Base-by-base conservation (phyloP, 345 rosid species). In the Eucalyptus sp. region DNA sequence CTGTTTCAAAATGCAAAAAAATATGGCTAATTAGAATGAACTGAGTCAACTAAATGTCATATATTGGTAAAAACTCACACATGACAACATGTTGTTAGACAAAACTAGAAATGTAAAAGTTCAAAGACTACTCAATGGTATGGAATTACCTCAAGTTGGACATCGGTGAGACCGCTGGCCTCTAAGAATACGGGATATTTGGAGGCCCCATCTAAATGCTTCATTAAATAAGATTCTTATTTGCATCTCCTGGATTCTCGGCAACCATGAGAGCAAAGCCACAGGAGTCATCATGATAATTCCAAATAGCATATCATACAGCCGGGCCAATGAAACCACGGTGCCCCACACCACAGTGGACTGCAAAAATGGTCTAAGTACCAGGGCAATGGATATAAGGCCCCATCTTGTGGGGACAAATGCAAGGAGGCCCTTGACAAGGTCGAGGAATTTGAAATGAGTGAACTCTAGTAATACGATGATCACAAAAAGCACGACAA, bases 331-430 rank as follows among this genome's bases (percentile, higher is more conserved):
- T 51, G 98, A 94, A 88, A 96, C 95, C 44, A 96, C 95, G 4
- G 96, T 96, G 25, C 92, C 95, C 99, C 99, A 97, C 56, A 91
- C 91, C 56, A 94, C 81, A 58, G 92, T 92, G 83, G 90, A 89
- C 91, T 91, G 88, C 89, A 94, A 91, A 80, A 90, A 48, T 41
- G 93, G 91, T 83, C 94, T 91, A 52, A 92, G 92, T 33, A 94
- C 97, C 86, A 87, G 96, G 50, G 97, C 97, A 56, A 97, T 97
- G 88, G 91, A 93, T 88, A 97, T 90, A 46, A 96, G 88, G 88
- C 98, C 99, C 99, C 99, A 97, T 50, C 99, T 97, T 7, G 98
- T 95, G 41, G 98, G 98, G 88, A 97, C 91, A 89, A 96, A 95
- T 48, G 99, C 97, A 92, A 97, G 90, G 80, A 95, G 92, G 90